A percentile compares a stretch with the other conserved stretches of the same genome.
phyloP scores from a whole-genome alignment of 1,139 yeast species.

The Lodderomyces elongisporus region DNA sequence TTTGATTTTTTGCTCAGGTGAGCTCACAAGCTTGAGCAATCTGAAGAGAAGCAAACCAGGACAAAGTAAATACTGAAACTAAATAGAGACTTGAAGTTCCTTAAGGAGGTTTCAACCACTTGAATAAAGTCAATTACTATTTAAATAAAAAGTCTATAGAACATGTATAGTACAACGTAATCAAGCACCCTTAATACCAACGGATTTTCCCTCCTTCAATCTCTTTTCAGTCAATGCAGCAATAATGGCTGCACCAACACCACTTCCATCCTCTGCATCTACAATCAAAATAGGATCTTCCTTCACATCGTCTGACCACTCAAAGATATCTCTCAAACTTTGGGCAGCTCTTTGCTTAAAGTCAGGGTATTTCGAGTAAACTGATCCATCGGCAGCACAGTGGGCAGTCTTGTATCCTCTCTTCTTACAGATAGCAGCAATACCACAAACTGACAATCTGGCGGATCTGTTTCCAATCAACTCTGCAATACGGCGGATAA shows the following conservation, averaged over 20 bases:
- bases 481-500: constrained; percentile 80
- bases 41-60: no score
- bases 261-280: constrained; percentile 97
- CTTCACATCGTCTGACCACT: constrained; percentile 48
- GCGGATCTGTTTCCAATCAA: constrained; percentile 90
- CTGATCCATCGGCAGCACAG: constrained; percentile 97
- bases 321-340: constrained; percentile 86
- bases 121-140: no score
- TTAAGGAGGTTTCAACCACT: no score
- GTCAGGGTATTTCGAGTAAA: constrained; percentile 86
- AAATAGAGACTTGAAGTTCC: no score
- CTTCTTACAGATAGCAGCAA: constrained; percentile 90
- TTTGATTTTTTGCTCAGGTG: no score
- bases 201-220: constrained; percentile 63
- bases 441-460: constrained; percentile 89
- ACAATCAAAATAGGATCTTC: constrained; percentile 78
- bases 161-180: no score
- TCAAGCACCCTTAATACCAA: constrained; percentile 46
- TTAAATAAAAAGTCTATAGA: no score
- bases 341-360: constrained; percentile 86
- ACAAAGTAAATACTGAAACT: no score
- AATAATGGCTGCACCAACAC: constrained; percentile 96
- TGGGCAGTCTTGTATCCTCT: constrained; percentile 74
- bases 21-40: no score
- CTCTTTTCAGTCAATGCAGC: constrained; percentile 90